Evolutionary conservation across 148 eudicot genomes (phyloP), one percentile per base, ranked within the genome.

Genomic region (Arbutus unedo): DNA sequence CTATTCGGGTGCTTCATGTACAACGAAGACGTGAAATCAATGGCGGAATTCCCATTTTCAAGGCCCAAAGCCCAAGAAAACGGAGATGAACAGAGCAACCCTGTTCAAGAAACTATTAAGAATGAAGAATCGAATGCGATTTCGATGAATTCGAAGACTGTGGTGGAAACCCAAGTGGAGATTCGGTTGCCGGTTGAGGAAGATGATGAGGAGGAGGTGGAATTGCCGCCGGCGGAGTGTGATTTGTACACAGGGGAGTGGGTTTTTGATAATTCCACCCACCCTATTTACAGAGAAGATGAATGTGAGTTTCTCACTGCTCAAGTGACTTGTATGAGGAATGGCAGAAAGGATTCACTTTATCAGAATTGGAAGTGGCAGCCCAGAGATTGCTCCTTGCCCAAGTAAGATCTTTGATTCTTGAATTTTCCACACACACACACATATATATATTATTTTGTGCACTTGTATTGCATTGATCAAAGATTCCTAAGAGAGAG

Each of bases 341-440:
- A 96, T 85, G 98, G 98, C 14, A 93, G 99, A 51, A 85, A 88
- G 80, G 93, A 96, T 84, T 92, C 93, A 2, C 56, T 83, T 56
- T 94, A 90, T 45, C 98, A 94, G 84, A 87, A 89, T 55, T 96
- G 99, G 99, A 94, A 85, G 81, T 96, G 99, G 99, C 99, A 94
- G 84, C 99, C 99, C 13, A 94, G 84, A 83, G 98, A 93, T 79
- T 96, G 98, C 76, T 85, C 88, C 78, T 82, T 96, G 76, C 99
- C 98, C 82, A 94, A 87, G 98, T 96, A 92, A 86, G 85, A 73
- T 11, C 21, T 50, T 80, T 16, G 8, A 7, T 48, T 86, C 80
- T 10, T 47, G 47, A 50, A 6, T 3, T 38, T 3, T 1, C 6
- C n/a, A 4, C n/a, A 56, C 60, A 56, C 55, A 8, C 59, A 55